A percentile compares a stretch with the other conserved stretches of the same genome.
These are phyloP conservation scores for Solanum bulbocastanum DNA, from an alignment of 257 asterid genomes.

Conservation along the genomic window DNA sequence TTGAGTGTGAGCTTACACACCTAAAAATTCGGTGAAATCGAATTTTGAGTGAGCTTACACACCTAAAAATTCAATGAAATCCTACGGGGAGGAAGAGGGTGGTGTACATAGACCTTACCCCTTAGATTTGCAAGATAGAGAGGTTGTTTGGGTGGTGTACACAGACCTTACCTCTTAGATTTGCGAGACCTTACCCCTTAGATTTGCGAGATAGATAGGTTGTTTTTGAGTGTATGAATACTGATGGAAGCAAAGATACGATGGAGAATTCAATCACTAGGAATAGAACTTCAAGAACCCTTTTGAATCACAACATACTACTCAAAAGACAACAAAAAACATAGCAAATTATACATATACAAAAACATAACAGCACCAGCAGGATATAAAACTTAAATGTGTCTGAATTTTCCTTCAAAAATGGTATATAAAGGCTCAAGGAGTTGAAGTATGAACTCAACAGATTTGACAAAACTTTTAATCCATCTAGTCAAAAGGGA, in stretches of 20 bases:
- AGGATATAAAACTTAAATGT: background rate
- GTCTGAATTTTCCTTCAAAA: constrained; percentile 2
- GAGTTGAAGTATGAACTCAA: constrained; percentile 34
- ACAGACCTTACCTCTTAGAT: background rate
- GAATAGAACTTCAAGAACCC: background rate
- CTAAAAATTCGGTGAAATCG: background rate
- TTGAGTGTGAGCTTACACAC: background rate
- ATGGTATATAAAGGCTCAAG: constrained; percentile 11
- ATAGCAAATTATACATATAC: background rate
- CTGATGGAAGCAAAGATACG: background rate
- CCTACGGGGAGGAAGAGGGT: too few relatives aligned
- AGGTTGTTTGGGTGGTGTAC: background rate
- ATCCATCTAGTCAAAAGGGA: constrained; percentile 25
- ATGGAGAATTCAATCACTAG: background rate
- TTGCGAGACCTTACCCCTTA: too few relatives aligned
- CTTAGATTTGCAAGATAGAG: too few relatives aligned
- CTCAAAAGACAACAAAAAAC: background rate
- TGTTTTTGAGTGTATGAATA: too few relatives aligned
- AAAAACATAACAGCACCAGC: background rate
- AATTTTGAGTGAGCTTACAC: too few relatives aligned
- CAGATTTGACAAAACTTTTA: constrained; percentile 28
- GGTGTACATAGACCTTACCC: too few relatives aligned
- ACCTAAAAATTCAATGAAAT: too few relatives aligned
- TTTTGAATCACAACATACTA: background rate
- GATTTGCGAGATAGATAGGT: background rate